Evolutionary conservation across 78 protist genomes (phyloP).

Genomic region (Dictyostelium brefeldianum): DNA sequence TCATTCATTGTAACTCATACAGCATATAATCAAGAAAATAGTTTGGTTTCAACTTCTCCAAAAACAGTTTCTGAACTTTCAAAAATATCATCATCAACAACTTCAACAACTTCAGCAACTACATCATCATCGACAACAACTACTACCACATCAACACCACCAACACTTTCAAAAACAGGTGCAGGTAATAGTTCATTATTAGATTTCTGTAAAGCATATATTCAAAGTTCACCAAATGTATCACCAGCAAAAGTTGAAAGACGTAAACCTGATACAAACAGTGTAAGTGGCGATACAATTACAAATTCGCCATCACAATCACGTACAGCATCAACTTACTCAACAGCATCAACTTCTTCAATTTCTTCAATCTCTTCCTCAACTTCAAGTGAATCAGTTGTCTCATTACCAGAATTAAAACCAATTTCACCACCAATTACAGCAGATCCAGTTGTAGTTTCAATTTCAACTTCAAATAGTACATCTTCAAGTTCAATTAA

Average conservation of each 20-base stretch:
- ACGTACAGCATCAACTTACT: not conserved
- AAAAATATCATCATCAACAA: not conserved
- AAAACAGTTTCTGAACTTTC: too few species aligned
- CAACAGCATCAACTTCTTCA: not conserved
- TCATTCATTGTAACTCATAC: not conserved
- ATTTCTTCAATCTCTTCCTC: not conserved
- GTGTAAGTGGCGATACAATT: not conserved
- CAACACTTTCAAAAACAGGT: conserved; percentile 10
- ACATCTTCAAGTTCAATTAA: not conserved
- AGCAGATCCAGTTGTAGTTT: not conserved
- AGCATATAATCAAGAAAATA: not conserved
- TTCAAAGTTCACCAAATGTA: conserved; percentile 44
- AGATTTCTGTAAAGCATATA: conserved; percentile 50
- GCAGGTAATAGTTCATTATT: conserved; percentile 26
- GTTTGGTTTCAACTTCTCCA: not conserved
- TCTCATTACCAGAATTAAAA: not conserved
- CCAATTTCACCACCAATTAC: not conserved
- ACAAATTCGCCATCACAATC: not conserved
- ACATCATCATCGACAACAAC: not conserved
- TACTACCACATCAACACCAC: conserved; percentile 9
- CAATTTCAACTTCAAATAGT: not conserved
- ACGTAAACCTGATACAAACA: not conserved
- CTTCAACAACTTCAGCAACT: not conserved
- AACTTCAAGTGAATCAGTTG: not conserved
- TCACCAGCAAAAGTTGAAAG: conserved; percentile 37